Conservation (phyloP, 2,329 filamentous ascomycete species). For the Trichoderma breve region DNA sequence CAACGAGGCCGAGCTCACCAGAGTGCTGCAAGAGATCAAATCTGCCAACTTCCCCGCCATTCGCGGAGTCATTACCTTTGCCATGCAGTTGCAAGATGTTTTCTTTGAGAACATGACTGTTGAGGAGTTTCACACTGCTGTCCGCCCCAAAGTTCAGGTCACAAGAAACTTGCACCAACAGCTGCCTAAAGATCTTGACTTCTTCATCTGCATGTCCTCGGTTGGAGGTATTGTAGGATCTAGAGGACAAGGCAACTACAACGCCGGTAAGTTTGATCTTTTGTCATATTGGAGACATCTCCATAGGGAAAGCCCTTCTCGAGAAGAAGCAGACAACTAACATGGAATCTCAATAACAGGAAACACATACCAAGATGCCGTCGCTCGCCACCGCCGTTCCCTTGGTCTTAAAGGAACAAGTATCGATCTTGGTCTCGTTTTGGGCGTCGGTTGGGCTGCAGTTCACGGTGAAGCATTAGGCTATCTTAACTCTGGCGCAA, state of each 20-base stretch:
- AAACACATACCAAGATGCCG: not conserved
- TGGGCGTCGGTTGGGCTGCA: not conserved
- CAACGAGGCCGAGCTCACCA: not conserved
- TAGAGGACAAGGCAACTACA: not conserved
- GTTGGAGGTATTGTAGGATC: not conserved
- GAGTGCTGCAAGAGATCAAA: not conserved
- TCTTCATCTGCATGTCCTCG: not conserved
- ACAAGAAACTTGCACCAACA: not conserved
- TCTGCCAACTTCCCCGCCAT: not conserved
- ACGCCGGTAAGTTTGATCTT: not conserved
- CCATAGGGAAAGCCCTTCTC: not conserved
- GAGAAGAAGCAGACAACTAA: not conserved
- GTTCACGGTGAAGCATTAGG: not conserved
- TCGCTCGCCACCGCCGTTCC: not conserved
- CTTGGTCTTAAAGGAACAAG: not conserved
- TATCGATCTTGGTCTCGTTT: not conserved
- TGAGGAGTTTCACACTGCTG: not conserved
- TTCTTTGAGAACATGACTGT: not conserved
- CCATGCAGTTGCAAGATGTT: not conserved
- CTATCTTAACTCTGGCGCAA: not conserved
- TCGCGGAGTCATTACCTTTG: not conserved
- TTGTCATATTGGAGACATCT: not conserved
- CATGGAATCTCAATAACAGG: not conserved
- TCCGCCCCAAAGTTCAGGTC: not conserved
- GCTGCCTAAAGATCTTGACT: not conserved